Evolutionary conservation across 163 green algal species (phyloP), one percentile per base, ranked within the genome.

Genomic region (Chlorella variabilis): DNA sequence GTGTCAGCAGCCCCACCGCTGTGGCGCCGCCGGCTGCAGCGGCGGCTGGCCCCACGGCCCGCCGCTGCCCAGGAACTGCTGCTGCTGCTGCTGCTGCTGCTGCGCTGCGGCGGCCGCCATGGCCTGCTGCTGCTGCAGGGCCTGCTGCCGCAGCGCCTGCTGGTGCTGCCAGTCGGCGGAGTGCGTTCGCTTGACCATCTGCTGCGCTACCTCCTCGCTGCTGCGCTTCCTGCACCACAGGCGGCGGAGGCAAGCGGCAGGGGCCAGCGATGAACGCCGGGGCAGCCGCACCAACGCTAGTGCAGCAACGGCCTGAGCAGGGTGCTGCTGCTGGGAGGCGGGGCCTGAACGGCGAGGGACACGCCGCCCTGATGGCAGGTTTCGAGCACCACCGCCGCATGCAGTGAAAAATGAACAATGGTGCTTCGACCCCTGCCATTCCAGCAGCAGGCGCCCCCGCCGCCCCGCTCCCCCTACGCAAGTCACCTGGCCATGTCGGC

Each of bases 161-260:
- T 62, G 39, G 27, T 71, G 59, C n/a, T 39, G 56, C 56, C 73
- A 70, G 36, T 81, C 75, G 2, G 41, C 59, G 0, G 75, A 81
- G 39, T 65, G 75, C 20, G 39, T 42, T 1, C 75, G 58, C 41
- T 81, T 81, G 20, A 49, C 59, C 29, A 54, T 33, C 2, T 29
- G 29, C 9, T 42, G 27, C 20, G 2, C 39, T 3, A 2, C 39
- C 29, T 81, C 75, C 39, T 81, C 75, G 2, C 58, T 59, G 29
- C 58, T 62, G 7, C 75, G 75, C 75, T 81, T 81, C 39, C 75
- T 81, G 41, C 75, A 71, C n/a, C n/a, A n/a, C 13, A n/a, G 27
- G 42, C 68, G 25, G 8, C n/a, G 4, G 38, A 59, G 15, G 7
- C 42, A 6, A 27, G 39, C n/a, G 11, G 29, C 21, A 41, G 29